These are phyloP conservation scores for Schwanniomyces vanrijiae DNA, from an alignment of 805 yeast genomes.

Conservation along the genomic window DNA sequence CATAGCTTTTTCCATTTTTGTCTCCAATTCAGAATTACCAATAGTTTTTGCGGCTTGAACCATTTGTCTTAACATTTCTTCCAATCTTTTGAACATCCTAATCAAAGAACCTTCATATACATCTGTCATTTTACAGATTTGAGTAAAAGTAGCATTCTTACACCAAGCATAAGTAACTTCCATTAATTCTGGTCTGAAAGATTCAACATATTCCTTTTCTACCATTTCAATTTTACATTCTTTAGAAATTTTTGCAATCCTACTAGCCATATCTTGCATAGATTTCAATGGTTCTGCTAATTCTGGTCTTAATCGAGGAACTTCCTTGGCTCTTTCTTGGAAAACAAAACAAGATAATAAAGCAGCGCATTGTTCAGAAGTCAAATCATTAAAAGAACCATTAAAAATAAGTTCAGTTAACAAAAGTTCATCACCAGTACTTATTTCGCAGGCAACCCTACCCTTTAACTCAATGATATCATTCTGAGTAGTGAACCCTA, in stretches of 20 bases:
- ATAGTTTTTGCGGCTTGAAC: constrained; percentile 90
- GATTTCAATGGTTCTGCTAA: constrained; percentile 88
- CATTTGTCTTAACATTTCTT: constrained; percentile 89
- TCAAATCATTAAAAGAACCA: constrained; percentile 87
- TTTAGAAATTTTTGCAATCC: constrained; percentile 83
- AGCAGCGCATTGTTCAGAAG: constrained; percentile 90
- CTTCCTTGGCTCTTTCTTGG: constrained; percentile 91
- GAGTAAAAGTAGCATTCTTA: constrained; percentile 92
- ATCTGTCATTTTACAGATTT: constrained; percentile 97
- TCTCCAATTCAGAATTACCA: constrained; percentile 83
- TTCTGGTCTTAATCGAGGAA: constrained; percentile 83
- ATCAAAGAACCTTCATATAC: constrained; percentile 96
- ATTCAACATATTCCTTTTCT: constrained; percentile 90
- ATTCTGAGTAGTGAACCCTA: constrained; percentile 82
- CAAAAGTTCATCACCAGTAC: constrained; percentile 83
- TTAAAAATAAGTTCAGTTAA: constrained; percentile 92
- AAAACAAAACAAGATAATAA: constrained; percentile 92
- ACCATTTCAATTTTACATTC: constrained; percentile 89
- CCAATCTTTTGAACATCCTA: constrained; percentile 91
- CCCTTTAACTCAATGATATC: constrained; percentile 97
- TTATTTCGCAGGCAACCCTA: constrained; percentile 94
- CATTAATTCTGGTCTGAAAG: constrained; percentile 92
- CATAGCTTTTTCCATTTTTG: constrained; percentile 83
- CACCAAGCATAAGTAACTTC: constrained; percentile 98
- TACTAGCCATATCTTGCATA: constrained; percentile 86